These are phyloP conservation scores for Rhynchospora pubera DNA, from an alignment of 176 grass and related monocot species.

Conservation along the genomic window DNA sequence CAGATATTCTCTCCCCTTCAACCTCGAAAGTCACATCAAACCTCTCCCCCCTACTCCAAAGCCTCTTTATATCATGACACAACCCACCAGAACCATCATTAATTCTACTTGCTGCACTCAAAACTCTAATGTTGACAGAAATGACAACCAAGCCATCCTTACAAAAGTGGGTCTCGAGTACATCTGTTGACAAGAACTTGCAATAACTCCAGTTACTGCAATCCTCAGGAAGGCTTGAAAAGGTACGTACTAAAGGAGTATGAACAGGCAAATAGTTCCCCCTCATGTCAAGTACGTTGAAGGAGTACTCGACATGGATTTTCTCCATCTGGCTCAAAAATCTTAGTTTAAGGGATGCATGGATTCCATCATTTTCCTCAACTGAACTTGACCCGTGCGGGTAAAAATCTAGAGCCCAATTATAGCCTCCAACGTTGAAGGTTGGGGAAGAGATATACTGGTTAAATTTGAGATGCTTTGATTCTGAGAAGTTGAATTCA, in stretches of 20 bases:
- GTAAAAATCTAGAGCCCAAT: neutral
- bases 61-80: neutral
- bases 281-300: neutral
- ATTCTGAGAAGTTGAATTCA: neutral
- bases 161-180: no score
- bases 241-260: neutral
- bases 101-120: no score
- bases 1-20: neutral
- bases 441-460: neutral
- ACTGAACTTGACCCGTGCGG: neutral
- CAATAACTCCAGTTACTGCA: no score
- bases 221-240: neutral
- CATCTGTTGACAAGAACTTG: no score
- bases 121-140: no score
- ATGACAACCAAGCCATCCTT: no score
- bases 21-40: slow-evolving; percentile 14
- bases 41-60: neutral
- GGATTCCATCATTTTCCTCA: neutral
- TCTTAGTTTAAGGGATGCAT: neutral
- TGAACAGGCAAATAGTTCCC: neutral
- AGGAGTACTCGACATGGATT: neutral
- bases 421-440: neutral
- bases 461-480: neutral
- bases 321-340: neutral
- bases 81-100: neutral